A percentile compares a stretch with the other conserved stretches of the same genome.
Conservation (phyloP, 371 early-diverging fungal genomes). For the Mucor irregularis region DNA sequence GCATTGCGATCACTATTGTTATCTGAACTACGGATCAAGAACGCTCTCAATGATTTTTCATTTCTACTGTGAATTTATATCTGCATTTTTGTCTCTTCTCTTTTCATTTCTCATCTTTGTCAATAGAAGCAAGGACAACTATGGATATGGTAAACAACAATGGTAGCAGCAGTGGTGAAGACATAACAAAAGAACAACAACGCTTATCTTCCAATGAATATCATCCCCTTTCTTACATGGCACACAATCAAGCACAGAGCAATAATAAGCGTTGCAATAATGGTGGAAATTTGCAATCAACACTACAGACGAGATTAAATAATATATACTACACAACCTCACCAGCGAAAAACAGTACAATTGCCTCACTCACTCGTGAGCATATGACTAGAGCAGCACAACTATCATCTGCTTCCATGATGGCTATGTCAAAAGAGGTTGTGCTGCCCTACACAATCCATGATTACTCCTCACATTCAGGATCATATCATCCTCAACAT, state of each 20-base stretch:
- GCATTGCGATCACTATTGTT: too few relatives aligned
- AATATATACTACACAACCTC: slow-evolving; percentile 16
- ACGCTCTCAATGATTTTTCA: too few relatives aligned
- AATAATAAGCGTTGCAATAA: slow-evolving; percentile 5
- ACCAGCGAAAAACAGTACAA: neutral
- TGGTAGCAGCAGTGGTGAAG: neutral
- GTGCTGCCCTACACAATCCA: slow-evolving; percentile 49
- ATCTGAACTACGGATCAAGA: too few relatives aligned
- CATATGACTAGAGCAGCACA: slow-evolving; percentile 15
- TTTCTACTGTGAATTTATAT: neutral
- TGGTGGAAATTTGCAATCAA: too few relatives aligned
- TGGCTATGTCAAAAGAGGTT: slow-evolving; percentile 1
- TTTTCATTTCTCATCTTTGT: neutral
- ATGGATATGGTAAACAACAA: neutral
- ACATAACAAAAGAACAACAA: slow-evolving; percentile 1
- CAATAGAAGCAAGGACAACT: neutral
- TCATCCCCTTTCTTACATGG: slow-evolving; percentile 7
- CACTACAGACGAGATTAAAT: slow-evolving; percentile 3
- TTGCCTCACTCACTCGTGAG: slow-evolving; percentile 7
- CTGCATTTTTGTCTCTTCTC: neutral
- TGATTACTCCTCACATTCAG: slow-evolving; percentile 68
- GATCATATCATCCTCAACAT: slow-evolving; percentile 73
- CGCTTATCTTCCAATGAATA: neutral
- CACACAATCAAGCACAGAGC: slow-evolving; percentile 1
- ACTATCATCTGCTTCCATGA: slow-evolving; percentile 5